These are phyloP conservation scores for Platismatia glauca DNA, from an alignment of 495 filamentous ascomycete species.

Conservation along the genomic window DNA sequence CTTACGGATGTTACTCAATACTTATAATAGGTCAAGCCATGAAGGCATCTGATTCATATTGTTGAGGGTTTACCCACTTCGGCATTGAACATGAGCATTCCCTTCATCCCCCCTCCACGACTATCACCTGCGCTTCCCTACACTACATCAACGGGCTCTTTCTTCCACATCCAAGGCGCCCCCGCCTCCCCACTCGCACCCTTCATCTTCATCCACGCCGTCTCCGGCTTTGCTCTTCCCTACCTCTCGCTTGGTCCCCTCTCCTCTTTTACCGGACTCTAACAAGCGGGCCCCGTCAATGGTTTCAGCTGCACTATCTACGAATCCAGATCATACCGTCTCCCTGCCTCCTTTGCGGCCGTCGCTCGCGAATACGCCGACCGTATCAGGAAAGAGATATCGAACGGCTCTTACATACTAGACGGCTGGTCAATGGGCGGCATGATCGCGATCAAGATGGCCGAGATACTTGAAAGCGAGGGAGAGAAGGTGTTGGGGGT, in stretches of 20 bases:
- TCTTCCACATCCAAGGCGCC: conserved; percentile 25
- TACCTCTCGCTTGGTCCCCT: conserved; percentile 26
- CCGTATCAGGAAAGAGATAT: conserved; percentile 18
- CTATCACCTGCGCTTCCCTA: too few species aligned
- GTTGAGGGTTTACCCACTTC: too few species aligned
- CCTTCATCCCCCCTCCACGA: too few species aligned
- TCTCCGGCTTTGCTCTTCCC: conserved; percentile 25
- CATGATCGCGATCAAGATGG: conserved; percentile 23
- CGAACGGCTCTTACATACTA: conserved; percentile 21
- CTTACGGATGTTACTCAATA: too few species aligned
- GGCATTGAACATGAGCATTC: too few species aligned
- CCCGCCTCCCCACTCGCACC: conserved; percentile 17
- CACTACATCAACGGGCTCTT: conserved; percentile 24
- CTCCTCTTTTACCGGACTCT: neutral
- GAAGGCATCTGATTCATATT: too few species aligned
- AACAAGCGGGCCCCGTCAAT: conserved; percentile 20
- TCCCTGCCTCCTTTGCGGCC: conserved; percentile 20
- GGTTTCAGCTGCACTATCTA: conserved; percentile 25
- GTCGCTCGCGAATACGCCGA: conserved; percentile 21
- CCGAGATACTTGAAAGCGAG: conserved; percentile 16
- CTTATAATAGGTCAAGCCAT: too few species aligned
- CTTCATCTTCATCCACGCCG: conserved; percentile 25
- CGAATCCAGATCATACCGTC: conserved; percentile 13
- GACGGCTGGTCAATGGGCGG: conserved; percentile 26
- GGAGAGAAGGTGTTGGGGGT: conserved; percentile 19